Conservation (phyloP, 1,139 yeast species). For the Blastobotrys persicus region DNA sequence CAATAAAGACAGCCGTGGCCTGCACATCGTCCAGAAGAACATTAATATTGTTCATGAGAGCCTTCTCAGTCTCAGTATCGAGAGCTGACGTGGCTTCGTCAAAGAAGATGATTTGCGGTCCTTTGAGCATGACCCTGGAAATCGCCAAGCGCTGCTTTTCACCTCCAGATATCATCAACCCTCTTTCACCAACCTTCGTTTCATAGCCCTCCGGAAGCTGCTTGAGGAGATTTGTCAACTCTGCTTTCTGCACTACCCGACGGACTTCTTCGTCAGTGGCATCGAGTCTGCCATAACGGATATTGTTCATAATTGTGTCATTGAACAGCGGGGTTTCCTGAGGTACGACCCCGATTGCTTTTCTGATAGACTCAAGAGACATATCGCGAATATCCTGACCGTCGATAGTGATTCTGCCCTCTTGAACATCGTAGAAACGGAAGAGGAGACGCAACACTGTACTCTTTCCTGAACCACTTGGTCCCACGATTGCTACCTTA, state of each 20-base stretch:
- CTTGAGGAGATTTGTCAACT: slow-evolving; percentile 57
- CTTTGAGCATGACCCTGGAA: slow-evolving; percentile 78
- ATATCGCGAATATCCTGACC: slow-evolving; percentile 84
- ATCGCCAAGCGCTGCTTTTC: slow-evolving; percentile 95
- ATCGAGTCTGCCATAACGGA: slow-evolving; percentile 76
- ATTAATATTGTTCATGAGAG: slow-evolving; percentile 69
- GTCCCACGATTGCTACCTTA: slow-evolving; percentile 91
- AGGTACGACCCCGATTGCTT: slow-evolving; percentile 86
- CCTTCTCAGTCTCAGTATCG: slow-evolving; percentile 94
- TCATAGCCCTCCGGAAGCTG: slow-evolving; percentile 81
- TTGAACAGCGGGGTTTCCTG: slow-evolving; percentile 97
- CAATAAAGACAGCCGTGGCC: slow-evolving; percentile 84
- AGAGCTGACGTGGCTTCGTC: slow-evolving; percentile 97
- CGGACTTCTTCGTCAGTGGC: slow-evolving; percentile 73
- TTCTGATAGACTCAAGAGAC: slow-evolving; percentile 71
- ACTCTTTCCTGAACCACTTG: slow-evolving; percentile 94
- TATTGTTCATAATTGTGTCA: slow-evolving; percentile 83
- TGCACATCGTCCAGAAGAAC: slow-evolving; percentile 53
- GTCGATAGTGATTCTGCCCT: slow-evolving; percentile 79
- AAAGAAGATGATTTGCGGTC: slow-evolving; percentile 86
- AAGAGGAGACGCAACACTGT: slow-evolving; percentile 81
- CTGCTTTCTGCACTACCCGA: slow-evolving; percentile 64
- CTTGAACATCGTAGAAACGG: slow-evolving; percentile 80
- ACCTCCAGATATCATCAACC: slow-evolving; percentile 98
- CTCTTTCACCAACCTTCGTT: slow-evolving; percentile 96